A percentile compares a stretch with the other conserved stretches of the same genome.
Conservation (phyloP, 2,329 filamentous ascomycete species). For the Rachicladosporium sp. region DNA sequence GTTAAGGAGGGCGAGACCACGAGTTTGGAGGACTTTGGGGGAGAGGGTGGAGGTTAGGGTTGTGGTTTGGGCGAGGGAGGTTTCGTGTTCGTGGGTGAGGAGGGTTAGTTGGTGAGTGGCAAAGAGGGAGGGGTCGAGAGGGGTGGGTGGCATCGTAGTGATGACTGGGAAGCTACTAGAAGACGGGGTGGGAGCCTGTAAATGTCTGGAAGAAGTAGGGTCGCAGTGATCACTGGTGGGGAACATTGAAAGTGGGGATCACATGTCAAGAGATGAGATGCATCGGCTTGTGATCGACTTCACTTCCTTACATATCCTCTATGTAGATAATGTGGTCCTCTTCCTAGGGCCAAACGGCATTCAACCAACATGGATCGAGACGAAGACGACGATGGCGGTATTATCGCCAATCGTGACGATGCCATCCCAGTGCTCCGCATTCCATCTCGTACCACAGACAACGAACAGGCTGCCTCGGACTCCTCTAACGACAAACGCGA, state of each 20-base stretch:
- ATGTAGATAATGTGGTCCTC: neutral
- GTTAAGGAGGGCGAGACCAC: constrained; percentile 68
- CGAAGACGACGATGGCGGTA: constrained; percentile 1
- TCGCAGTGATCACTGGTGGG: neutral
- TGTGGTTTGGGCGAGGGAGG: constrained; percentile 59
- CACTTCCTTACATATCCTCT: too few species aligned
- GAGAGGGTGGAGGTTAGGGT: constrained; percentile 54
- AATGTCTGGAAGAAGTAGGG: too few species aligned
- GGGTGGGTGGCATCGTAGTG: constrained; percentile 10
- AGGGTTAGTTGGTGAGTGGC: constrained; percentile 58
- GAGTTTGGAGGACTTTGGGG: constrained; percentile 57
- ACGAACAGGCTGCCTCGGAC: constrained; percentile 25
- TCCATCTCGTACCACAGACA: constrained; percentile 16
- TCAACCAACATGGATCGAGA: constrained; percentile 5
- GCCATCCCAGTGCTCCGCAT: constrained; percentile 40
- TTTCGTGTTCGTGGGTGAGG: constrained; percentile 57
- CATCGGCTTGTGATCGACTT: too few species aligned
- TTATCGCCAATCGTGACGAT: constrained; percentile 46
- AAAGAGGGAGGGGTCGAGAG: constrained; percentile 50
- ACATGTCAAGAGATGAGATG: too few species aligned
- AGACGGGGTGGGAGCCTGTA: too few species aligned
- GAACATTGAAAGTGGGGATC: neutral
- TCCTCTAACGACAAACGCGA: constrained; percentile 5
- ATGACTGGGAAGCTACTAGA: too few species aligned
- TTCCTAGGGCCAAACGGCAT: neutral